Evolutionary conservation across 306 rosid genomes (phyloP).

Genomic region (Vigna nakashimae): DNA sequence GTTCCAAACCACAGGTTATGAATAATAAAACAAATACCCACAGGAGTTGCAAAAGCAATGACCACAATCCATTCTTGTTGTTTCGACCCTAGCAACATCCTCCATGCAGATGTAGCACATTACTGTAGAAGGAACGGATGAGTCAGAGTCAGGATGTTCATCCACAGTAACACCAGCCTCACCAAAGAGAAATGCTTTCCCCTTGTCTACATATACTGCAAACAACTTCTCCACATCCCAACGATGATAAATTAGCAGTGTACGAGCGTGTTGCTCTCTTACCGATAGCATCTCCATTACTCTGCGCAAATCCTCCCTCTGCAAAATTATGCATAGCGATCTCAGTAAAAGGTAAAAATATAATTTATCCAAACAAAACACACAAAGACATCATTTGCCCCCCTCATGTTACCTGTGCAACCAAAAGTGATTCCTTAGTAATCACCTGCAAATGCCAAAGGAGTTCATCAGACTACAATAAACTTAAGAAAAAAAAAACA

Average conservation of each 20-base stretch:
- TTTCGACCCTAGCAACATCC: conserved; percentile 62
- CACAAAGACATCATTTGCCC: not conserved
- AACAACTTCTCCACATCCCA: conserved; percentile 88
- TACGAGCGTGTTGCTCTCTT: conserved; percentile 85
- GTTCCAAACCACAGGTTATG: conserved; percentile 2
- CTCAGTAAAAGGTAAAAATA: conserved; percentile 23
- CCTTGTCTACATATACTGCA: conserved; percentile 76
- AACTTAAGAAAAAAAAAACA: not conserved
- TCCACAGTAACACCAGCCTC: conserved; percentile 82
- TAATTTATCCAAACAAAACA: not conserved
- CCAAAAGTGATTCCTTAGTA: conserved; percentile 72
- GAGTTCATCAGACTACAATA: conserved; percentile 26
- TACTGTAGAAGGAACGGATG: conserved; percentile 44
- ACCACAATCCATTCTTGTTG: conserved; percentile 91
- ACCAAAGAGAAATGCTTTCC: conserved; percentile 58
- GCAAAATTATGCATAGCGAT: conserved; percentile 40
- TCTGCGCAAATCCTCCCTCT: conserved; percentile 87
- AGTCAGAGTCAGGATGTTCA: conserved; percentile 49
- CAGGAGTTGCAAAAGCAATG: conserved; percentile 93
- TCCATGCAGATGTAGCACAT: conserved; percentile 85
- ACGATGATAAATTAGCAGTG: conserved; percentile 80
- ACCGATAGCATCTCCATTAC: conserved; percentile 83
- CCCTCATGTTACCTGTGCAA: conserved; percentile 74
- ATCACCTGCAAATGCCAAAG: conserved; percentile 66
- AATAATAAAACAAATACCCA: conserved; percentile 53